A percentile compares a stretch with the other conserved stretches of the same genome.
Conservation (phyloP, 345 rosid species). For the Adansonia digitata region DNA sequence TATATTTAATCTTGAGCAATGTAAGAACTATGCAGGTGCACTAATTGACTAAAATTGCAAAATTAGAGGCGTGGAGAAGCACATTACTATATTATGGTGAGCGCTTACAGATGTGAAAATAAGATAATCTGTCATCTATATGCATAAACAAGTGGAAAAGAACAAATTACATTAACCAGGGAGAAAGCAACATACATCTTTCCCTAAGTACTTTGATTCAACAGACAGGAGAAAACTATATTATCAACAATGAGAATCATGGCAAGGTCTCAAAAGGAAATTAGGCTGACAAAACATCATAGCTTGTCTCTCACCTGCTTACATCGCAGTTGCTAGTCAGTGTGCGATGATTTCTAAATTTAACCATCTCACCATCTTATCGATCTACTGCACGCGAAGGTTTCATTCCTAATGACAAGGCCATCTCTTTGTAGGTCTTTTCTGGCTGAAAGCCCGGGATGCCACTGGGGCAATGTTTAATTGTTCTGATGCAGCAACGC, state of each 20-base stretch:
- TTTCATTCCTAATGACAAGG: too few relatives aligned
- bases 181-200: background rate
- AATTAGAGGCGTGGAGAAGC: too few relatives aligned
- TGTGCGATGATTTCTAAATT: background rate
- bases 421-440: slow-evolving; percentile 20
- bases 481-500: slow-evolving; percentile 35
- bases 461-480: slow-evolving; percentile 29
- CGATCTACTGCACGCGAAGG: background rate
- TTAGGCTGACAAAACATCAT: background rate
- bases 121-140: background rate
- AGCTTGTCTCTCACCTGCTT: slow-evolving; percentile 2
- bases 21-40: too few relatives aligned
- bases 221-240: background rate
- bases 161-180: background rate
- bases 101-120: background rate
- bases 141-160: background rate
- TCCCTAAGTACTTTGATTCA: background rate
- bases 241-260: background rate
- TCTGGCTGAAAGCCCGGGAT: slow-evolving; percentile 22
- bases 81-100: too few relatives aligned
- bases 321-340: background rate
- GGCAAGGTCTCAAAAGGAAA: background rate
- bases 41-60: too few relatives aligned
- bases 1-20: too few relatives aligned
- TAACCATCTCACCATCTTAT: background rate